Evolutionary conservation across 2,329 filamentous ascomycete genomes (phyloP).

Genomic region (Penicillium brasilianum): DNA sequence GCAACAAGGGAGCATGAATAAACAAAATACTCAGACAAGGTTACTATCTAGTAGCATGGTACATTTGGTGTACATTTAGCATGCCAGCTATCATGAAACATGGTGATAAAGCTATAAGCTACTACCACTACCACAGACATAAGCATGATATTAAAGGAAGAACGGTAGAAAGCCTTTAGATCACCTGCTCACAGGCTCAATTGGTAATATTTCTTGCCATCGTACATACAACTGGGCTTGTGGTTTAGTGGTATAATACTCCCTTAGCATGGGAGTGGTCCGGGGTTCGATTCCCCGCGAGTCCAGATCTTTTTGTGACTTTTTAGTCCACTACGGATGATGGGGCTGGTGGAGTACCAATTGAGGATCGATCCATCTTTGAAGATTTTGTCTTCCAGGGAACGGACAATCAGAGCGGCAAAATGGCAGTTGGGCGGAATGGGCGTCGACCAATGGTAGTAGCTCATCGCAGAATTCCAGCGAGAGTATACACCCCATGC

Average conservation of each 20-base stretch:
- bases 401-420: no score
- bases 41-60: no score
- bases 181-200: neutral
- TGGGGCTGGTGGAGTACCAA: neutral
- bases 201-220: neutral
- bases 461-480: no score
- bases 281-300: slow-evolving; percentile 56
- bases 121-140: no score
- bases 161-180: no score
- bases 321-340: neutral
- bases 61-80: no score
- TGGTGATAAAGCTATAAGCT: no score
- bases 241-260: slow-evolving; percentile 56
- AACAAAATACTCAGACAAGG: no score
- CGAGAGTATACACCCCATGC: no score
- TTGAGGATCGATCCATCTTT: neutral
- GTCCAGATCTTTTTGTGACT: slow-evolving; percentile 41
- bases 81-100: no score
- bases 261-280: slow-evolving; percentile 55
- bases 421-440: neutral
- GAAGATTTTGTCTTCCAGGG: neutral
- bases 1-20: no score
- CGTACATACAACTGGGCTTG: slow-evolving; percentile 32
- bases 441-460: neutral
- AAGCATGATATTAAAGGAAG: no score